Conservation (phyloP, 257 asterid species). For the Lycium barbarum region DNA sequence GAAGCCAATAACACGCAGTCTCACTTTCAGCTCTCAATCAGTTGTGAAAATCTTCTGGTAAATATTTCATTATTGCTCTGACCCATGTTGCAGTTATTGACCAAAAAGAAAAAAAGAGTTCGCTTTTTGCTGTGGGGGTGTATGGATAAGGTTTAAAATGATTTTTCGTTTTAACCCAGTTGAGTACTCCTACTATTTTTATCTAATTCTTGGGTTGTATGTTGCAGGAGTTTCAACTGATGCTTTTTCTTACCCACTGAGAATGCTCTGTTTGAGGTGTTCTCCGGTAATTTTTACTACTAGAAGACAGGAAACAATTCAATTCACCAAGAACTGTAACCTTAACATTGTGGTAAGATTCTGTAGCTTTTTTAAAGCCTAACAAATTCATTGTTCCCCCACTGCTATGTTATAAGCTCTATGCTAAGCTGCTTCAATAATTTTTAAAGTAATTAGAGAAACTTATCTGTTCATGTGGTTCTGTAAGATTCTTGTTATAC, state of each 20-base stretch:
- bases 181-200: background rate
- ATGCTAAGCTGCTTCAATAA: background rate
- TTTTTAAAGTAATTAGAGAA: background rate
- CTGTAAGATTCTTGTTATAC: background rate
- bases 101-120: background rate
- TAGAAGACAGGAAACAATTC: constrained; percentile 38
- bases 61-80: background rate
- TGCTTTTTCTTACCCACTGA: constrained; percentile 19
- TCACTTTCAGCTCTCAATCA: constrained; percentile 11
- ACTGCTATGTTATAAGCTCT: constrained; percentile 4
- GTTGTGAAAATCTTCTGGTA: background rate
- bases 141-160: background rate
- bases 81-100: background rate
- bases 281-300: constrained; percentile 46
- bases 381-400: background rate
- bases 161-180: background rate
- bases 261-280: constrained; percentile 70
- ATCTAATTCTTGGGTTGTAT: background rate
- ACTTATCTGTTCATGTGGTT: background rate
- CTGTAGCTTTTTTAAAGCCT: background rate
- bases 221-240: constrained; percentile 22
- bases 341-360: constrained; percentile 51
- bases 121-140: background rate
- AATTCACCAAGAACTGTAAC: constrained; percentile 36
- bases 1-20: background rate